Conservation (phyloP, 2,329 filamentous ascomycete species). For the Myriosclerotinia curreyana region DNA sequence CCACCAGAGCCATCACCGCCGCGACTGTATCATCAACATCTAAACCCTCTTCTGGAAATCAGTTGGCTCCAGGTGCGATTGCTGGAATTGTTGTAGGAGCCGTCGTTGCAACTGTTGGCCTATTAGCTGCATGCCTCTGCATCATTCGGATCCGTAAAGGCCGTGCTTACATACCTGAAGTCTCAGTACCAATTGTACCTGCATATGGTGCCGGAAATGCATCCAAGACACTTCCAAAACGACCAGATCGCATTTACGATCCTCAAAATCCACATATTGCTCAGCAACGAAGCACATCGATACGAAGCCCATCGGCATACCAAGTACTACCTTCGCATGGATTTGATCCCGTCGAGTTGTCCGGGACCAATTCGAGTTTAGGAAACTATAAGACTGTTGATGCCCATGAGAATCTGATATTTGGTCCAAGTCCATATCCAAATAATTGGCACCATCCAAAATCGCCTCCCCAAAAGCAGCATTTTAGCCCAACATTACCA, state of each 20-base stretch:
- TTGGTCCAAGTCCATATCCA: background rate
- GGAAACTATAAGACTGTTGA: background rate
- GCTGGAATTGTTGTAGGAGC: conserved; percentile 46
- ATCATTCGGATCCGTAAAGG: conserved; percentile 36
- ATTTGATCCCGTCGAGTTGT: conserved; percentile 6
- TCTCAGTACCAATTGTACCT: conserved; percentile 13
- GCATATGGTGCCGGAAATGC: conserved; percentile 7
- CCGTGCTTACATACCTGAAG: conserved; percentile 6
- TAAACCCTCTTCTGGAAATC: conserved; percentile 11
- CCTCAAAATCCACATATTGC: conserved; percentile 22
- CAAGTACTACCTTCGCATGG: conserved; percentile 13
- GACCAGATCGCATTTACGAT: conserved; percentile 23
- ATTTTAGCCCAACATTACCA: conserved; percentile 18
- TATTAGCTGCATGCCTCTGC: conserved; percentile 33
- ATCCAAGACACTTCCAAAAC: conserved; percentile 16
- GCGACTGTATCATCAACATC: conserved; percentile 34
- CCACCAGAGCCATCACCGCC: conserved; percentile 45
- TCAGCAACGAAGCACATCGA: background rate
- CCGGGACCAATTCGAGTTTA: conserved; percentile 3
- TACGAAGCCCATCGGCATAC: background rate
- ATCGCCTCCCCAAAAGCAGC: background rate
- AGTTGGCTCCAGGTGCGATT: conserved; percentile 43
- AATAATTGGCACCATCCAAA: conserved; percentile 16
- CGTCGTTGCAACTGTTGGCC: background rate
- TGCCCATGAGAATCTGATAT: background rate